Evolutionary conservation across 257 asterid species (phyloP), one percentile per base, ranked within the genome.

Genomic region (Haberlea rhodopensis): DNA sequence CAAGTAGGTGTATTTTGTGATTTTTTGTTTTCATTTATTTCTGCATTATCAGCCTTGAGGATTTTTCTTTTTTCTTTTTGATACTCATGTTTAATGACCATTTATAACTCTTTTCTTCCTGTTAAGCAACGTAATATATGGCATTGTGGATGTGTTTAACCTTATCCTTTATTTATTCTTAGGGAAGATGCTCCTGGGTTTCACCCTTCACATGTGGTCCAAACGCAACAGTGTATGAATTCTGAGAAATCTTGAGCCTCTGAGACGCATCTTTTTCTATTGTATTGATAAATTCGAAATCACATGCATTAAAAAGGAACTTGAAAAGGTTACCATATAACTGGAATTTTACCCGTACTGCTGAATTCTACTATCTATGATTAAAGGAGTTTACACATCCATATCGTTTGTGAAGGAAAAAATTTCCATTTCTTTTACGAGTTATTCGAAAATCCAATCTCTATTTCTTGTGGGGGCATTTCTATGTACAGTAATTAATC

Each of bases 1-100:
- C 57, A 78, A 74, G 94, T 86, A 82, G 71, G 92, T 77, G 16
- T 62, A 60, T 49, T 43, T 48, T 24, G 66, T 60, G 49, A 31
- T 65, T 67, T 60, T 31, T 40, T 57, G 52, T 62, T 26, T 57
- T 31, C 60, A 18, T 76, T 40, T 64, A n/a, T 60, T 72, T 66
- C 54, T 66, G 68, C 48, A 61, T 53, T 18, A 27, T 57, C 62
- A 64, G 58, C 60, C 34, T 4, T 3, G 0, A 18, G 15, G 1
- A 53, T 11, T 31, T 48, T 25, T 27, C 3, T 16, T 20, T 45
- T 25, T 31, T 40, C 51, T 19, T 60, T n/a, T 60, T 20, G 32
- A 31, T 1, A 27, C 51, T 45, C 27, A 22, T 4, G 31, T 66
- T 65, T 0, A 13, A 10, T 40, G 48, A 40, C 48, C 48, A 40